These are phyloP conservation scores for Flaveria floridana DNA, from an alignment of 140 eudicot species.

Conservation along the genomic window DNA sequence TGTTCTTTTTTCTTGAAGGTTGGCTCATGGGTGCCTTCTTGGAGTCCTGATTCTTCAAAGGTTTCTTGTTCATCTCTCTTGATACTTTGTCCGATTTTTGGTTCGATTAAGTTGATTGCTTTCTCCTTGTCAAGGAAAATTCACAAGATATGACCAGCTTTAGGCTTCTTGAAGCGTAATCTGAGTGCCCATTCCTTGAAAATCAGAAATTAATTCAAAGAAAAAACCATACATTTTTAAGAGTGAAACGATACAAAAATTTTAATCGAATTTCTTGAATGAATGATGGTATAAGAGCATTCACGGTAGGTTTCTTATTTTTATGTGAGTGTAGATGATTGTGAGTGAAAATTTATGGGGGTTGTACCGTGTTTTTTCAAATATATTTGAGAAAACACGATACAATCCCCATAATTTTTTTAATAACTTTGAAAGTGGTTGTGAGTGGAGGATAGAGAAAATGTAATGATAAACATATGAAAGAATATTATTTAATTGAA, in stretches of 20 bases:
- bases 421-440: no score
- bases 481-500: no score
- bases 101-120: slow-evolving; percentile 33
- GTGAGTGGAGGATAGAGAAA: no score
- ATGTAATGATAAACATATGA: no score
- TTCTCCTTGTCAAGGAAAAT: slow-evolving; percentile 24
- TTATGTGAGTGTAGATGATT: no score
- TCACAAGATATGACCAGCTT: slow-evolving; percentile 32
- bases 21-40: slow-evolving; percentile 8
- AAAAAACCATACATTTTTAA: neutral
- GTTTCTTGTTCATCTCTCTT: slow-evolving; percentile 41
- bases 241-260: neutral
- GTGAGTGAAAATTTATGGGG: no score
- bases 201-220: slow-evolving; percentile 28
- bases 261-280: no score
- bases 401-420: no score
- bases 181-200: slow-evolving; percentile 25
- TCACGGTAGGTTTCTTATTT: no score
- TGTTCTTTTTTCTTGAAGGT: neutral
- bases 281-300: no score
- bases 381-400: no score
- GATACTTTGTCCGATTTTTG: neutral
- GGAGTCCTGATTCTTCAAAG: slow-evolving; percentile 33
- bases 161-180: slow-evolving; percentile 37
- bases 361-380: no score